Base-by-base conservation (phyloP, 2,329 filamentous ascomycete species). In the Emmonsiellopsis sp. region DNA sequence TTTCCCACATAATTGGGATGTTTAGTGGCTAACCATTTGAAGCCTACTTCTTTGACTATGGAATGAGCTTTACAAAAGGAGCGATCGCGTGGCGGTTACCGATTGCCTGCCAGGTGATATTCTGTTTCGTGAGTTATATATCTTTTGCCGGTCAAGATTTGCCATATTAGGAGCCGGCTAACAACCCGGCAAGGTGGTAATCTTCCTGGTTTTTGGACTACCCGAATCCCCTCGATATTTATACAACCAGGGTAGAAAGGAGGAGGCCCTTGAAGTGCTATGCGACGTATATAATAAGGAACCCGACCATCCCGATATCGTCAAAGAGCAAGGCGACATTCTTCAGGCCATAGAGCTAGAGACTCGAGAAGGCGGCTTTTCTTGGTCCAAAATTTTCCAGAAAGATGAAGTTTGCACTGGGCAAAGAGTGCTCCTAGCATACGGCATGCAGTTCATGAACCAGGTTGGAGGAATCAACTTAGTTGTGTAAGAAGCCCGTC, bases 401-500 rank as follows among this genome's bases (percentile, higher is more conserved):
- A 65, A 65, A 7, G 76, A 73, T 55, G 67, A 67, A 44, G 62
- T 74, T 9, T 67, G 71, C 59, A 78, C 70, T 3, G 64, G 75
- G 0, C 59, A 69, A 33, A 65, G 75, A 2, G 71, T 79, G 13
- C 57, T 77, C 2, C 66, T 80, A 3, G 75, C 75, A 0, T 77
- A 69, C 58, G 68, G 71, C n/a, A 69, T 73, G 50, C 72, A 75
- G 51, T 71, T 75, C 51, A 76, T 77, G 70, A 75, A 80, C 49
- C 77, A 80, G 54, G 66, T 74, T 48, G 68, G 69, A 4, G 75
- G 76, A 0, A 75, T 77, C 54, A 78, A 78, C 49, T 46, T 58
- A 63, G 71, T 77, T 4, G 73, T 77, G 11, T 76, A 71, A 57
- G 61, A 62, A 13, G 7, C 34, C n/a, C 14, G 13, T 33, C 14